Conservation (phyloP, 148 eudicot genomes). For the Rhododendron ovatum region DNA sequence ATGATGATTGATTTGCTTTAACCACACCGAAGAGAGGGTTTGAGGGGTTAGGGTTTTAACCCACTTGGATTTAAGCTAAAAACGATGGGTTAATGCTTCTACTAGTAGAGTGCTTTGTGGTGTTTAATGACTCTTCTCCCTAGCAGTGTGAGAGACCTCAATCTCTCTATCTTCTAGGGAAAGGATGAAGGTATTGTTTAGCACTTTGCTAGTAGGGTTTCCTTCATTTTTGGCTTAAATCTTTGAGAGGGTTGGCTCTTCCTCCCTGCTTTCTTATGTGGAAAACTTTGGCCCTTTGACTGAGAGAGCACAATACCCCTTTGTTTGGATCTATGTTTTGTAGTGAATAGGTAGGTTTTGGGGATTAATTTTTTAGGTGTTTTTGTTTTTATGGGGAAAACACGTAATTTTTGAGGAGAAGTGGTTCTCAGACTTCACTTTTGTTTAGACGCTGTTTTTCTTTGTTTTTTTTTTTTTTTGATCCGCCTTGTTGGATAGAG, state of each 20-base stretch:
- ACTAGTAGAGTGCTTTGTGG: slow-evolving; percentile 7
- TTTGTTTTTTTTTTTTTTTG: no score
- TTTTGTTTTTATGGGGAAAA: no score
- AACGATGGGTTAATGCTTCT: background rate
- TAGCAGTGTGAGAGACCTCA: background rate
- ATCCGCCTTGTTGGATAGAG: no score
- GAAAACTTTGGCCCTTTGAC: slow-evolving; percentile 16
- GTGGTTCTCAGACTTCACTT: background rate
- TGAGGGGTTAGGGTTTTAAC: background rate
- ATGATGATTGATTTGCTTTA: slow-evolving; percentile 47
- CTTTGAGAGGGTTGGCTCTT: background rate
- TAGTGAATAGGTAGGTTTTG: background rate
- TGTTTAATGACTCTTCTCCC: slow-evolving; percentile 27
- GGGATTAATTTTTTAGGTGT: background rate
- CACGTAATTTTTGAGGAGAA: no score
- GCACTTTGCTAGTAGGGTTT: background rate
- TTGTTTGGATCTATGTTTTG: background rate
- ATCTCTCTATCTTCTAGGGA: background rate
- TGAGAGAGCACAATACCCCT: slow-evolving; percentile 2
- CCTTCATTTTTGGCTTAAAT: background rate
- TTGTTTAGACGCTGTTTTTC: no score
- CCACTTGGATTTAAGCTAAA: slow-evolving; percentile 13
- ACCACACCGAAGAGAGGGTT: slow-evolving; percentile 38
- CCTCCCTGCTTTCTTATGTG: slow-evolving; percentile 25
- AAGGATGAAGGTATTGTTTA: slow-evolving; percentile 20